Base-by-base conservation (phyloP, 208 protist genomes). In the Kentomonas sorsogonicus region DNA sequence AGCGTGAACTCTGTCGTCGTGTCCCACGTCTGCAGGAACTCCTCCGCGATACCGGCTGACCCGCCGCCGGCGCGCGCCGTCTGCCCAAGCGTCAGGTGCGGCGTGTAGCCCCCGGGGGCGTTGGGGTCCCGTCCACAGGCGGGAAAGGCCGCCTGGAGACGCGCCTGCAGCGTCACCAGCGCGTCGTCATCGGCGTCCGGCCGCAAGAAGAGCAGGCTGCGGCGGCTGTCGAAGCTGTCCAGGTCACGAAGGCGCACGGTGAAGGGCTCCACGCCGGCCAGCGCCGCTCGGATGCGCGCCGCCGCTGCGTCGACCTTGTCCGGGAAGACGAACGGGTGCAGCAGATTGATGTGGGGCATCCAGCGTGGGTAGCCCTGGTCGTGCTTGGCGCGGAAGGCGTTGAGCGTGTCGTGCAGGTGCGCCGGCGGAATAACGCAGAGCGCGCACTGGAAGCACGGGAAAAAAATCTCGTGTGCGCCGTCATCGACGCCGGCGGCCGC, bases 291-390 rank as follows among this genome's bases (percentile, higher is more conserved):
- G 22, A 62, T 26, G 10, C 54, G 20, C 11, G 39, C 48, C 4
- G 48, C 43, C 22, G 47, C 59, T 4, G 54, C 59, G 22, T 33
- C 16, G 25, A 64, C 11, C n/a, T 22, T n/a, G 34, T 39, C 44
- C 16, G 29, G 34, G 4, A 2, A 7, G 11, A 64, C 27, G 34
- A 67, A 67, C 1, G 61, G 61, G 38, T 60, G 52, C 48, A 67
- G 20, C 15, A 67, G 31, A 22, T 50, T 67, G 47, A 67, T 53
- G 40, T 67, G 61, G 23, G 61, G 52, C 61, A 67, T 67, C 61
- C 61, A 67, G 22, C 61, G 48, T 15, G 48, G 52, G 38, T 67
- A 67, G 48, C 45, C 45, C 2, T 41, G 26, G 30, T 67, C 61
- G 29, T 52, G 54, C 27, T 18, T 50, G n/a, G 25, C 45, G 16